Base-by-base conservation (phyloP, 2,329 filamentous ascomycete genomes). In the Tothia fuscella region DNA sequence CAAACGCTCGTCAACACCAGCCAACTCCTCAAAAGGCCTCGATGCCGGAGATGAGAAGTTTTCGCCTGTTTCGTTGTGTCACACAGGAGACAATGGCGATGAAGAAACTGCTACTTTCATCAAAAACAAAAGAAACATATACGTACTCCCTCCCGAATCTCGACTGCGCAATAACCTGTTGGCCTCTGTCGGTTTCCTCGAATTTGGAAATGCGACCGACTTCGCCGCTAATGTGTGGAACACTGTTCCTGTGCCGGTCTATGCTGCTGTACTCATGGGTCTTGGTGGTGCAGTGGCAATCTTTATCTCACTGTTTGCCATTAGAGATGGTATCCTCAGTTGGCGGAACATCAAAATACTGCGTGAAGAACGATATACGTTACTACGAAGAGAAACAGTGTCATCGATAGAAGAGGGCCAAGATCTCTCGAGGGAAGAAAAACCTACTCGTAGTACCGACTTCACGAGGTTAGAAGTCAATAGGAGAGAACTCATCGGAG, bases 161-260 rank as follows among this genome's bases (percentile, higher is more conserved):
- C 24, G 35, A 16, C 47, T 47, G 20, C 17, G 64, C 44, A 61
- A 48, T 55, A 58, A 46, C 41, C 53, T 67, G 3, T 54, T 65
- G 6, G 50, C 52, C 0, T 53, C 59, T 10, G 60, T 72, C 1
- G 72, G 70, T 1, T 68, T 68, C 36, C 64, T 76, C 14, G 72
- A 76, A 46, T 58, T 74, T 2, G 68, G 67, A 41, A 76, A 76
- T 49, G 69, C 70, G 0, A 64, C 65, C 2, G 72, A 76, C 48
- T 75, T 75, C 42, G 69, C 71, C 0, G 72, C 72, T 42, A 75
- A 76, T 42, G 64, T 75, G 1, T 76, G 69, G 68, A 75, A 76
- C 47, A 47, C 65, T 2, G 56, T 64, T 0, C 72, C 71, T 0
- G 62, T 72, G 0, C 71, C 71, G 0, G 47, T 51, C 1, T 67